A percentile compares a stretch with the other conserved stretches of the same genome.
phyloP scores from a whole-genome alignment of 805 yeast species.

The Ascoidea rubescens region DNA sequence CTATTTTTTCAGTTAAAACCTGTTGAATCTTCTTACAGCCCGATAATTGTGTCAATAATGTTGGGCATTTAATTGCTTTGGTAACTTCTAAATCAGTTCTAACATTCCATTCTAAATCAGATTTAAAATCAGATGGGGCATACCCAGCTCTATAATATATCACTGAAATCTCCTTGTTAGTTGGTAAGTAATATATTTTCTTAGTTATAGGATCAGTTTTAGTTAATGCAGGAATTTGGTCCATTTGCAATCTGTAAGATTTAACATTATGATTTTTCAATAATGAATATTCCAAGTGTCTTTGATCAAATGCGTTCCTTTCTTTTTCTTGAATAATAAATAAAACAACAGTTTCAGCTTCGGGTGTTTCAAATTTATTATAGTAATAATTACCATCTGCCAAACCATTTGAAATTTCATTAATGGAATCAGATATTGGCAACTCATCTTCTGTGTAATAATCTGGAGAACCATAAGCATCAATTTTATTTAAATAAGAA shows the following conservation, averaged over 20 bases:
- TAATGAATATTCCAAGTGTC: conserved; percentile 63
- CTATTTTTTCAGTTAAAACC: conserved; percentile 44
- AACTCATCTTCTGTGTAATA: conserved; percentile 33
- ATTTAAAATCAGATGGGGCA: conserved; percentile 65
- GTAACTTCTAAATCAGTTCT: conserved; percentile 61
- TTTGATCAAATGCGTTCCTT: conserved; percentile 84
- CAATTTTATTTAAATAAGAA: conserved; percentile 42
- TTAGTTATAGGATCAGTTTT: conserved; percentile 23
- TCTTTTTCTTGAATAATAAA: conserved; percentile 79
- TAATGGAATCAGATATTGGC: conserved; percentile 56
- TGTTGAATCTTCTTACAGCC: conserved; percentile 95
- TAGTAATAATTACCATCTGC: conserved; percentile 53
- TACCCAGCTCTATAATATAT: conserved; percentile 89
- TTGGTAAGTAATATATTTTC: conserved; percentile 37
- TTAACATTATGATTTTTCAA: conserved; percentile 40
- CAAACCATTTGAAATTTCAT: conserved; percentile 52
- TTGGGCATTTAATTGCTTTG: conserved; percentile 82
- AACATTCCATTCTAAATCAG: conserved; percentile 61
- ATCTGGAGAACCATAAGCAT: conserved; percentile 32
- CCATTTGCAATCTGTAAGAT: conserved; percentile 54
- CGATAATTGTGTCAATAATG: conserved; percentile 73
- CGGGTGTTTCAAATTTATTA: conserved; percentile 16
- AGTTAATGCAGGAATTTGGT: conserved; percentile 35
- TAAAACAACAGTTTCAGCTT: conserved; percentile 40
- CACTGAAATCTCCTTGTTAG: conserved; percentile 66